phyloP scores from a whole-genome alignment of 2,329 filamentous ascomycete species.

The Albophoma yamanashiensis region DNA sequence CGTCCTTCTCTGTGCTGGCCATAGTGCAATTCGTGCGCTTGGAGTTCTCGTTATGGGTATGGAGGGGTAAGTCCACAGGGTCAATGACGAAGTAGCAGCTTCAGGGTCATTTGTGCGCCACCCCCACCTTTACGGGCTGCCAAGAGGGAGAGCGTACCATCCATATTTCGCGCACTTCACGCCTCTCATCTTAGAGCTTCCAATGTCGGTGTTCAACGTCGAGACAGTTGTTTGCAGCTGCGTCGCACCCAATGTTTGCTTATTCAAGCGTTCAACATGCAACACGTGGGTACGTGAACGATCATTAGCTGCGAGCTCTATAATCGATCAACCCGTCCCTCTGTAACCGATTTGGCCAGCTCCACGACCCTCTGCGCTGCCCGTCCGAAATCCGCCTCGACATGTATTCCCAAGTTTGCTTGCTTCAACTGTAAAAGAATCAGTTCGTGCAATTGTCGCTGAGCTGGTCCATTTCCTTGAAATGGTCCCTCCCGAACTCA shows the following conservation, averaged over 20 bases:
- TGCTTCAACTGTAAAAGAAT: conserved; percentile 18
- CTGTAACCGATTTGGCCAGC: conserved; percentile 9
- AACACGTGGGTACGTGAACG: not conserved
- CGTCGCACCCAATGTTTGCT: not conserved
- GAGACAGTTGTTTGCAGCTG: not conserved
- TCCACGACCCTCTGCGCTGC: conserved; percentile 22
- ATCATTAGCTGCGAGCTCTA: not conserved
- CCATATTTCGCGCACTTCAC: not conserved
- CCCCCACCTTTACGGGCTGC: not conserved
- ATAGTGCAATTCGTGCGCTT: conserved; percentile 6
- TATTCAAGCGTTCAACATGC: not conserved
- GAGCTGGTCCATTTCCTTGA: no score
- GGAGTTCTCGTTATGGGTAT: not conserved
- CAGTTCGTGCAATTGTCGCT: not conserved
- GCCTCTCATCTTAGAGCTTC: not conserved
- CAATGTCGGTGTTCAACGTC: not conserved
- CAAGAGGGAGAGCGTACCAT: no score
- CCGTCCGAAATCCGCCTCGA: conserved; percentile 27
- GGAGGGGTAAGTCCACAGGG: not conserved
- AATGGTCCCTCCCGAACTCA: conserved; percentile 12
- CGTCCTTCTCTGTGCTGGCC: conserved; percentile 25
- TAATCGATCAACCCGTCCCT: no score
- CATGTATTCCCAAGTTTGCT: conserved; percentile 22
- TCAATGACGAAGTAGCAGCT: not conserved
- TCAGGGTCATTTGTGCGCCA: no score